phyloP scores from a whole-genome alignment of 1,139 yeast genomes.

The Geotrichum histeridarum region DNA sequence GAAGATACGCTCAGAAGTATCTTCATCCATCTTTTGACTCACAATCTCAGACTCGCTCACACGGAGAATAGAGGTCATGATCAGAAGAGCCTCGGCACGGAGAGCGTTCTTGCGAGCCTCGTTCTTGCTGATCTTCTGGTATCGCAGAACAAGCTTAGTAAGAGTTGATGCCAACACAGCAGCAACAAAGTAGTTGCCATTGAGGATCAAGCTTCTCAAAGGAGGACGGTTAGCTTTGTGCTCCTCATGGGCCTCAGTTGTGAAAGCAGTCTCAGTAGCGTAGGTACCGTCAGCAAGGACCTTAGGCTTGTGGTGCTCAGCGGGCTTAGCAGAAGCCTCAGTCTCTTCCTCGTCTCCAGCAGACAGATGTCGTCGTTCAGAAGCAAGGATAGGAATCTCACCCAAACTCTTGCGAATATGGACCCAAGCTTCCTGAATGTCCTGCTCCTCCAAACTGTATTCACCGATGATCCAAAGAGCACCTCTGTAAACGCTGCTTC shows the following conservation, averaged over 20 bases:
- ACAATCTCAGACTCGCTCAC: slow-evolving; percentile 81
- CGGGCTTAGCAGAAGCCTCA: slow-evolving; percentile 32
- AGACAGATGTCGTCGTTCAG: slow-evolving; percentile 51
- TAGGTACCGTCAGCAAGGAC: slow-evolving; percentile 97
- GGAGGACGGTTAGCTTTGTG: slow-evolving; percentile 51
- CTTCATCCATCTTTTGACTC: slow-evolving; percentile 82
- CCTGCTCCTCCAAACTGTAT: slow-evolving; percentile 66
- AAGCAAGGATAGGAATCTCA: slow-evolving; percentile 80
- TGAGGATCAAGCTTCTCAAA: slow-evolving; percentile 71
- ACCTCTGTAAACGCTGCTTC: slow-evolving; percentile 90
- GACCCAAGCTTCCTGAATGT: slow-evolving; percentile 82
- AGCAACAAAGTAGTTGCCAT: slow-evolving; percentile 87
- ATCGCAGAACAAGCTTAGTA: slow-evolving; percentile 80
- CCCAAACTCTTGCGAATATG: slow-evolving; percentile 80
- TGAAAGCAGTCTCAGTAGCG: slow-evolving; percentile 89
- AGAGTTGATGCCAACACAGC: slow-evolving; percentile 84
- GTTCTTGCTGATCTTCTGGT: slow-evolving; percentile 54
- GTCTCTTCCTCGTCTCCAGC: slow-evolving; percentile 37
- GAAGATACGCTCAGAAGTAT: slow-evolving; percentile 85
- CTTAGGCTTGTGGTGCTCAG: slow-evolving; percentile 58
- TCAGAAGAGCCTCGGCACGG: slow-evolving; percentile 90
- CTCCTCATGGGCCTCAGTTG: slow-evolving; percentile 37
- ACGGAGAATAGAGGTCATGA: slow-evolving; percentile 85
- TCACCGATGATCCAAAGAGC: slow-evolving; percentile 96
- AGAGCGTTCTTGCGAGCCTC: slow-evolving; percentile 62